Base-by-base conservation (phyloP, 1,139 yeast species). In the Suhomyces bolitotheri region DNA sequence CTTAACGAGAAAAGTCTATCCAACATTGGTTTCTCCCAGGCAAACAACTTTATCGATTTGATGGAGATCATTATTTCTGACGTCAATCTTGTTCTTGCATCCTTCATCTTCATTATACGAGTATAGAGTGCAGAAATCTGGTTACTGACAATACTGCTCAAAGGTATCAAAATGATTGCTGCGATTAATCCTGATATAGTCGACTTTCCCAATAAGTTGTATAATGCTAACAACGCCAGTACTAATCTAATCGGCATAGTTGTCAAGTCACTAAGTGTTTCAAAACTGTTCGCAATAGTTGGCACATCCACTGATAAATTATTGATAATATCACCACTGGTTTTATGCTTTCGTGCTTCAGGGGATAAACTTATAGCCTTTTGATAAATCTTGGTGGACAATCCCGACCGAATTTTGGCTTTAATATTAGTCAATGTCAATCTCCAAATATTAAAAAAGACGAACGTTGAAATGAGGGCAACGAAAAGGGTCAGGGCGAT, bases 11-110 rank as follows among this genome's bases (percentile, higher is more conserved):
- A 51, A 29, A 68, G 54, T 40, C 64, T 56, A 16, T 51, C 47
- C 43, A 66, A 46, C 66, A 67, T 64, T 12, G 74, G 72, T 22
- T 46, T 41, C 38, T 66, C 71, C 72, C 72, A 66, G 5, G 69
- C 61, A 41, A 65, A 66, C 27, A 66, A 56, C 39, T 68, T 68
- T 42, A 68, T 56, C 29, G 67, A 62, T 39, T 67, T 68, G 15
- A 67, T 62, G 3, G 72, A 60, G 31, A 54, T 60, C 32, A 68
- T 57, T 25, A 68, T 64, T 45, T 69, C 74, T 16, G 65, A 60
- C 17, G 66, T 63, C 33, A 67, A 52, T 22, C 64, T 55, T 0
- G 67, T 59, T 51, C 74, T 57, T 12, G 57, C 55, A 46, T 67
- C 73, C 45, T 58, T 66, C 35, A 52, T 52, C 34, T 56, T 55